phyloP scores from a whole-genome alignment of 2,329 filamentous ascomycete genomes.

The Sporothrix schenckii region DNA sequence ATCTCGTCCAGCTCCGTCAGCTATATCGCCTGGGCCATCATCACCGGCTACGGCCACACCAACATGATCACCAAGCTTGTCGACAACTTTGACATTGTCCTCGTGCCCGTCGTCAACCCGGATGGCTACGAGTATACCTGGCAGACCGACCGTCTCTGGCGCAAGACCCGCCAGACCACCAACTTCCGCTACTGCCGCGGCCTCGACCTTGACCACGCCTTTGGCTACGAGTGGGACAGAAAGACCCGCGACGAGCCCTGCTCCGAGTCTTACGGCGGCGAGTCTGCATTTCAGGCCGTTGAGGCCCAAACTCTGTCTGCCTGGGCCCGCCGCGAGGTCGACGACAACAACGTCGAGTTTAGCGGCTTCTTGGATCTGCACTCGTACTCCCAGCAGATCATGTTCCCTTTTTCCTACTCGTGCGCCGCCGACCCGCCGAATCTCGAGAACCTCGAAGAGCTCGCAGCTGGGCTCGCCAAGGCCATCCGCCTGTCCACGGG shows the following conservation, averaged over 20 bases:
- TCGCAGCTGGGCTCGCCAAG: constrained; percentile 85
- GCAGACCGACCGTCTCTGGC: constrained; percentile 89
- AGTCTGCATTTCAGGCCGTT: constrained; percentile 77
- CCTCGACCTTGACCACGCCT: constrained; percentile 85
- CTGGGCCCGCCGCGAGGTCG: constrained; percentile 81
- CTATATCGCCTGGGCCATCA: constrained; percentile 85
- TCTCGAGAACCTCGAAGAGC: constrained; percentile 87
- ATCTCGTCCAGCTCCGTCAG: constrained; percentile 90
- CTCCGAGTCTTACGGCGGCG: constrained; percentile 86
- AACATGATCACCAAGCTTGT: constrained; percentile 74
- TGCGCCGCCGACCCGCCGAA: constrained; percentile 79
- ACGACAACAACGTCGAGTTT: constrained; percentile 71
- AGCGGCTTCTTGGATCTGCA: constrained; percentile 89
- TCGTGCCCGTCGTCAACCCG: constrained; percentile 87
- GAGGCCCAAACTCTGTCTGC: constrained; percentile 75
- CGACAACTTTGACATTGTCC: constrained; percentile 81
- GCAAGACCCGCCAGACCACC: constrained; percentile 88
- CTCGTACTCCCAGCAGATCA: constrained; percentile 91
- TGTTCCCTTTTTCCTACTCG: constrained; percentile 89
- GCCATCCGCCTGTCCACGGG: constrained; percentile 80
- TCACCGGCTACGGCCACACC: constrained; percentile 78
- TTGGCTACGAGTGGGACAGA: constrained; percentile 81
- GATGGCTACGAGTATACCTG: constrained; percentile 95
- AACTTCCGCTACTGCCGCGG: constrained; percentile 81
- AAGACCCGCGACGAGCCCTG: constrained; percentile 72